Conservation (phyloP, 2,329 filamentous ascomycete species). For the Ophiosphaerella korrae region DNA sequence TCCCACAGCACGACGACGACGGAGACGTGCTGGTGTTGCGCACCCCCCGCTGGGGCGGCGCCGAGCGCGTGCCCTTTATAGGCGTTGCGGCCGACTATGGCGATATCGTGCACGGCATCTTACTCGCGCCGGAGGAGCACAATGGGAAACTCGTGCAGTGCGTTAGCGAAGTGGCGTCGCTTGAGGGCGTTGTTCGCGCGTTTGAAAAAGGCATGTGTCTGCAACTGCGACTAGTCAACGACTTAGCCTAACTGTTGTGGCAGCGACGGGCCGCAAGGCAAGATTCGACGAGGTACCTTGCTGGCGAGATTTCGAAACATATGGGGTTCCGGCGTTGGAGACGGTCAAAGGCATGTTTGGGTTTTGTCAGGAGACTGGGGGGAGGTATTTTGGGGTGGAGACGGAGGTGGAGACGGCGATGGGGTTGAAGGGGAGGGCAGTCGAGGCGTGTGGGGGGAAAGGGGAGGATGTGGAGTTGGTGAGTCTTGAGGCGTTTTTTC, state of each 20-base stretch:
- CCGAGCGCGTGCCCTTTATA: constrained; percentile 48
- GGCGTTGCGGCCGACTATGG: constrained; percentile 51
- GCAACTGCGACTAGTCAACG: too few species aligned
- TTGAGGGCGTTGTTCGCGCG: constrained; percentile 33
- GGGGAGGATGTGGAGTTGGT: constrained; percentile 9
- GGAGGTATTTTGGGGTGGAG: constrained; percentile 22
- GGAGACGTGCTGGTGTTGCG: constrained; percentile 44
- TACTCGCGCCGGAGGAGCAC: constrained; percentile 49
- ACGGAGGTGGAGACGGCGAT: constrained; percentile 21
- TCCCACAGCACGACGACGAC: constrained; percentile 44
- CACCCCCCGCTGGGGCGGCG: constrained; percentile 49
- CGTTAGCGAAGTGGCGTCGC: constrained; percentile 43
- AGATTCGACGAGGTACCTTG: constrained; percentile 20
- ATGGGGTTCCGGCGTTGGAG: constrained; percentile 24
- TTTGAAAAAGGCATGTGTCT: constrained; percentile 45
- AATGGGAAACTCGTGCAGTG: constrained; percentile 47
- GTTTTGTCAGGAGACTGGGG: constrained; percentile 24
- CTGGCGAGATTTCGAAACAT: constrained; percentile 21
- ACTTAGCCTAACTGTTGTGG: too few species aligned
- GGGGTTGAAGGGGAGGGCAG: constrained; percentile 22
- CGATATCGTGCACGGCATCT: constrained; percentile 54
- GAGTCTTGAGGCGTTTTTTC: constrained; percentile 10
- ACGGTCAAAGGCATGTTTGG: constrained; percentile 28
- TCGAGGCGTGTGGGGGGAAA: constrained; percentile 17
- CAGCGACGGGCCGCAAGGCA: constrained; percentile 25